Conservation (phyloP, 1,139 yeast species). For the Yamadazyma kanchanaburiensis region DNA sequence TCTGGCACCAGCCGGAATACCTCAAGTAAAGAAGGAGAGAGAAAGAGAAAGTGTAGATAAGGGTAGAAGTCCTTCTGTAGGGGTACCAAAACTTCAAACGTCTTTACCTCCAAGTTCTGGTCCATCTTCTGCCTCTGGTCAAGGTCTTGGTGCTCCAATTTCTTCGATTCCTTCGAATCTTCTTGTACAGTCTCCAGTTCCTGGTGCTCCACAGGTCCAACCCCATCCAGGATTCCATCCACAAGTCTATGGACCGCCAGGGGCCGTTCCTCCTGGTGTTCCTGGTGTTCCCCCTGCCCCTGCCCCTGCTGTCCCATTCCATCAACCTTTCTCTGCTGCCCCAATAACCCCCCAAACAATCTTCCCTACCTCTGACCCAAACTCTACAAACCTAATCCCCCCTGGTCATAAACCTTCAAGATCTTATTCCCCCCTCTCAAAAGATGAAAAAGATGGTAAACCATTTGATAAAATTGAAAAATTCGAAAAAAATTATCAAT, state of each 20-base stretch:
- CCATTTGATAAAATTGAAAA: conserved; percentile 3
- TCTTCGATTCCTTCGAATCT: no score
- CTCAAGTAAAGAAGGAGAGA: conserved; percentile 6
- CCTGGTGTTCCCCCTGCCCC: conserved; percentile 1
- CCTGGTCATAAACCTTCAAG: conserved; percentile 7
- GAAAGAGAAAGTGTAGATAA: no score
- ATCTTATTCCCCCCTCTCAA: conserved; percentile 13
- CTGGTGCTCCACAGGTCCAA: conserved; percentile 1
- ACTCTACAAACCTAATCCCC: conserved; percentile 2
- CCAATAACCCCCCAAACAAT: conserved; percentile 2
- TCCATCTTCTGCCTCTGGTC: no score
- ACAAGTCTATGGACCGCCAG: no score
- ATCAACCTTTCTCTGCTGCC: conserved; percentile 4
- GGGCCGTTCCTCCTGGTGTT: conserved; percentile 1
- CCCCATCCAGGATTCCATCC: conserved; percentile 1
- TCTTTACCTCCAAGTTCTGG: no score
- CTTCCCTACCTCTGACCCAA: conserved; percentile 7
- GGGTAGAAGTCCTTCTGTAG: no score
- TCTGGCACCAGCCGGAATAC: conserved; percentile 10
- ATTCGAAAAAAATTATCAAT: conserved; percentile 4
- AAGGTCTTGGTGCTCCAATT: no score
- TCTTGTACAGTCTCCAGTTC: no score
- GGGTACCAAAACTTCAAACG: no score
- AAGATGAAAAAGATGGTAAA: conserved; percentile 6
- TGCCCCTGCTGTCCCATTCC: conserved; percentile 3